These are phyloP conservation scores for Ophiostoma ips DNA, from an alignment of 2,329 filamentous ascomycete genomes.

Conservation along the genomic window DNA sequence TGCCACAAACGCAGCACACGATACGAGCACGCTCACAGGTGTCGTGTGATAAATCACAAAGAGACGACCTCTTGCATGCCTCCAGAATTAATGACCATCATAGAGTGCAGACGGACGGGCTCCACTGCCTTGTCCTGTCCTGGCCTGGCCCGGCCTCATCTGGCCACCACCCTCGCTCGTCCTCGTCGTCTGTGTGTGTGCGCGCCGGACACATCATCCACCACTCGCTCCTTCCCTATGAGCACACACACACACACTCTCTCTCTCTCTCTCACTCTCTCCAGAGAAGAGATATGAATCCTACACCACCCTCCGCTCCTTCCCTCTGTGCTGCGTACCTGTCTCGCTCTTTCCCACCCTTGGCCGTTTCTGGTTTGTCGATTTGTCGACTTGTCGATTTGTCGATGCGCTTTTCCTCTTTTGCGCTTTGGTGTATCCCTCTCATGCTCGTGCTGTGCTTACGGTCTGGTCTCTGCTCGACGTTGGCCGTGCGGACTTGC, in stretches of 20 bases:
- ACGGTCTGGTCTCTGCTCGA: background rate
- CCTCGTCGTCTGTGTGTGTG: background rate
- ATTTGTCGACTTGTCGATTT: background rate
- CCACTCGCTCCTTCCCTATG: constrained; percentile 1
- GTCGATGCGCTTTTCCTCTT: background rate
- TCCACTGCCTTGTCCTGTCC: background rate
- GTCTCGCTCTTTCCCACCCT: background rate
- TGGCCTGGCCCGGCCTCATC: background rate
- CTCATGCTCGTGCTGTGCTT: no score
- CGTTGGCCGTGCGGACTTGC: no score
- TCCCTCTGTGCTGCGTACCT: background rate
- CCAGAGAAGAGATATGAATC: constrained; percentile 4
- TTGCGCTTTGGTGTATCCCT: background rate
- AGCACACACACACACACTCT: no score
- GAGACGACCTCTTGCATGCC: background rate
- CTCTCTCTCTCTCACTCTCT: no score
- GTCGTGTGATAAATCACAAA: background rate
- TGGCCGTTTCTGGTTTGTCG: background rate
- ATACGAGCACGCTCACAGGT: background rate
- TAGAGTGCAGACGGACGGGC: background rate
- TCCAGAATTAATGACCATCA: no score
- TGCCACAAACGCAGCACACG: background rate
- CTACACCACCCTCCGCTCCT: constrained; percentile 1
- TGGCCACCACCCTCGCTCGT: background rate
- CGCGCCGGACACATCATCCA: constrained; percentile 3